These are phyloP conservation scores for Nicotiana tabacum DNA, from an alignment of 257 asterid genomes.

Conservation along the genomic window DNA sequence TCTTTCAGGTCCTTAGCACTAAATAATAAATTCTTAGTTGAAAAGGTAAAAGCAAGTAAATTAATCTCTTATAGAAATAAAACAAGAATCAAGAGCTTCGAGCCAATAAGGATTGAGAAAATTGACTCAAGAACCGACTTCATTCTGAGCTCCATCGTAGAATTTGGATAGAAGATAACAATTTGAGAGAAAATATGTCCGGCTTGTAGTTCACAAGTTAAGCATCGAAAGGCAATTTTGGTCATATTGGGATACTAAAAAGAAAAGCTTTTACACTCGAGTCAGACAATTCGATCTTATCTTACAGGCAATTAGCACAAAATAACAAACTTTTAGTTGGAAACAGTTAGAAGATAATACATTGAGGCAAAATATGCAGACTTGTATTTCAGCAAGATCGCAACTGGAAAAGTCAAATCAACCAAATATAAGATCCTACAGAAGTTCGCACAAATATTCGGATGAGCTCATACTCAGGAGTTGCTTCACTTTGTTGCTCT, in stretches of 20 bases:
- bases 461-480: constrained; percentile 44
- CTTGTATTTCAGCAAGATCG: neutral
- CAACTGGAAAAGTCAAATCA: neutral
- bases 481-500: constrained; percentile 79
- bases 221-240: neutral
- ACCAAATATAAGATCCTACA: neutral
- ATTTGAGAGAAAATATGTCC: neutral
- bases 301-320: neutral
- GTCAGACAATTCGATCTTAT: neutral
- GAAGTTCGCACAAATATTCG: neutral
- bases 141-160: too few relatives aligned
- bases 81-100: too few relatives aligned
- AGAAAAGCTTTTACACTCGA: neutral
- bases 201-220: neutral
- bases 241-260: neutral
- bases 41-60: neutral
- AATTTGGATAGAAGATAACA: neutral
- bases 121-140: too few relatives aligned
- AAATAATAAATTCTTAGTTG: neutral
- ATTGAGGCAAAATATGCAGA: neutral
- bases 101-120: too few relatives aligned
- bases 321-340: neutral
- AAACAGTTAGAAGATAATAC: neutral
- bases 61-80: too few relatives aligned
- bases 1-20: neutral